Conservation (phyloP, 352 stramenopile genomes). For the Phytophthora pluvialis region DNA sequence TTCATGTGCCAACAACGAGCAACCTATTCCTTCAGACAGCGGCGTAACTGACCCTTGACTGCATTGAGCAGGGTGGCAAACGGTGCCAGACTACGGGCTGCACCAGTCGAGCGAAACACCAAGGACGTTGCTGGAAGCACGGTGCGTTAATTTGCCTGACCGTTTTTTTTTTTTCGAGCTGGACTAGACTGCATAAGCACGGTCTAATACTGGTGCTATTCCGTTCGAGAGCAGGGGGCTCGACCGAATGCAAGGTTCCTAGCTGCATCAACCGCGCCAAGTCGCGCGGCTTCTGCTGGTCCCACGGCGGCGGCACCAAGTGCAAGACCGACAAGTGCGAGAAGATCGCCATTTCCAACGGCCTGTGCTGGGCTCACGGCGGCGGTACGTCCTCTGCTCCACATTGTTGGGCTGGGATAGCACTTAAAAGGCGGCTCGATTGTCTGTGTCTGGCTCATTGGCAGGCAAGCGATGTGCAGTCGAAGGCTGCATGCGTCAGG, state of each 20-base stretch:
- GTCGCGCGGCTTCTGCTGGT: constrained; percentile 87
- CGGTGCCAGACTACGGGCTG: constrained; percentile 63
- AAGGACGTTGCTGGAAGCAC: constrained; percentile 78
- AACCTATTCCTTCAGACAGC: background rate
- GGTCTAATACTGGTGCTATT: background rate
- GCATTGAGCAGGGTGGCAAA: constrained; percentile 59
- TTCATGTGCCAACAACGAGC: background rate
- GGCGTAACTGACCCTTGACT: constrained; percentile 10
- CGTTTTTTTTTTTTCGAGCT: background rate
- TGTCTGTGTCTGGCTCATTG: background rate
- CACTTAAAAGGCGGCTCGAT: background rate
- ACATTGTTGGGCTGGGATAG: background rate
- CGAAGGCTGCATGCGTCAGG: constrained; percentile 62
- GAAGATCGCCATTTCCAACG: constrained; percentile 85
- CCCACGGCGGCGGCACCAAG: constrained; percentile 84
- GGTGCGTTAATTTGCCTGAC: constrained; percentile 25
- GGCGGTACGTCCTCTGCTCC: constrained; percentile 48
- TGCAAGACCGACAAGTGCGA: constrained; percentile 72
- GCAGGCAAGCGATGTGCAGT: constrained; percentile 63
- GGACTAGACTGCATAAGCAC: background rate
- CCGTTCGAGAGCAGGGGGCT: constrained; percentile 48
- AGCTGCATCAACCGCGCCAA: constrained; percentile 85
- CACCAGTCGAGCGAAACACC: constrained; percentile 76
- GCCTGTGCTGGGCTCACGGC: constrained; percentile 78
- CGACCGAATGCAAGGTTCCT: constrained; percentile 71